These are phyloP conservation scores for Candida boleticola DNA, from an alignment of 805 yeast genomes.

Conservation along the genomic window DNA sequence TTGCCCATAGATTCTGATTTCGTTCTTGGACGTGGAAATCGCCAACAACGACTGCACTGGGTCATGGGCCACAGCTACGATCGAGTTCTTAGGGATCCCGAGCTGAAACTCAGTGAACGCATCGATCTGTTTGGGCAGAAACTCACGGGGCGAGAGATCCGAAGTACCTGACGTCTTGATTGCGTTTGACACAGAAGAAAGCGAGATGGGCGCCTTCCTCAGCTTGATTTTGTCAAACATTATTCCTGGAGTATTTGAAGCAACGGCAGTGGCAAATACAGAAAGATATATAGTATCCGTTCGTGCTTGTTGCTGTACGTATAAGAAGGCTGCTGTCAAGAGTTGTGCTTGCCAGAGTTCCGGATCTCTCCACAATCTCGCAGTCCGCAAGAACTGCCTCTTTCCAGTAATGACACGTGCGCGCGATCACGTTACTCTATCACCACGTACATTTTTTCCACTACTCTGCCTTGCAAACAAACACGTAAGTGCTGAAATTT, in stretches of 20 bases:
- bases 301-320: too few relatives aligned
- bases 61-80: conserved; percentile 72
- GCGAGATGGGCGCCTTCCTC: conserved; percentile 42
- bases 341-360: too few relatives aligned
- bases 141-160: conserved; percentile 31
- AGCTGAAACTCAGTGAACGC: conserved; percentile 28
- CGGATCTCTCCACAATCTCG: too few relatives aligned
- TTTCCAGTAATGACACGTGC: too few relatives aligned
- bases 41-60: conserved; percentile 88
- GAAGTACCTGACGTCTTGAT: conserved; percentile 30
- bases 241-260: too few relatives aligned
- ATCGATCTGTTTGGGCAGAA: conserved; percentile 28
- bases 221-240: conserved; percentile 40
- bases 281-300: neutral
- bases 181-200: conserved; percentile 41
- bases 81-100: conserved; percentile 53
- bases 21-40: conserved; percentile 66
- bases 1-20: conserved; percentile 80
- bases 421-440: neutral
- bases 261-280: neutral
- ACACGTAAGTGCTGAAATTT: neutral
- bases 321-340: too few relatives aligned
- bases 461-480: neutral
- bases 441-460: neutral
- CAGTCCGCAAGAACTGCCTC: too few relatives aligned